Conservation (phyloP, 805 yeast species). For the Kodamaea neixiangensis region DNA sequence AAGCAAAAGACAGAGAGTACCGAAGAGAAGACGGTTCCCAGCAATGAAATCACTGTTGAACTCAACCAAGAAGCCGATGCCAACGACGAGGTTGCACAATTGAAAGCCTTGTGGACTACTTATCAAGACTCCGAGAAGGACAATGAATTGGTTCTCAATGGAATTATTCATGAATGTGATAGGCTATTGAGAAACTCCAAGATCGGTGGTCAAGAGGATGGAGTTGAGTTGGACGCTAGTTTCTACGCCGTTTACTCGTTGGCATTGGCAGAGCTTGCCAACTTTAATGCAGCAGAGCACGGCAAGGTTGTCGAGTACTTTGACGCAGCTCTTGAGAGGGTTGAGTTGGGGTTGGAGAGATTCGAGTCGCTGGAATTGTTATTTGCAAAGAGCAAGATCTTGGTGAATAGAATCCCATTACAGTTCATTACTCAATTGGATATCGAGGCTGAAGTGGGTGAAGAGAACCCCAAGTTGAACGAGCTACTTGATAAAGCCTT, state of each 20-base stretch:
- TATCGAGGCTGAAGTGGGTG: slow-evolving; percentile 36
- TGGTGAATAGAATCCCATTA: slow-evolving; percentile 60
- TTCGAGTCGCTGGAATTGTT: slow-evolving; percentile 48
- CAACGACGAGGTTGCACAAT: slow-evolving; percentile 77
- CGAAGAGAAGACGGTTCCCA: slow-evolving; percentile 19
- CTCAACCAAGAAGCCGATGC: slow-evolving; percentile 69
- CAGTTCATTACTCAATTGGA: slow-evolving; percentile 55
- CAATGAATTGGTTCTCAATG: slow-evolving; percentile 69
- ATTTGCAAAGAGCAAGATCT: slow-evolving; percentile 56
- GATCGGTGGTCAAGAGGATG: slow-evolving; percentile 12
- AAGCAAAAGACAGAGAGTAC: slow-evolving; percentile 20
- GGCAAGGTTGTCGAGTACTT: slow-evolving; percentile 57
- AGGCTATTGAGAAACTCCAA: slow-evolving; percentile 56
- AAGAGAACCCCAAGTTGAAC: slow-evolving; percentile 35
- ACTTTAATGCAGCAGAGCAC: slow-evolving; percentile 51
- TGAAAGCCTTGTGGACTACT: slow-evolving; percentile 70
- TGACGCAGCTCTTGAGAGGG: slow-evolving; percentile 71
- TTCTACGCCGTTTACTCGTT: slow-evolving; percentile 77
- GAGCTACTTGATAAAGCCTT: slow-evolving; percentile 49
- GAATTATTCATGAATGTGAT: slow-evolving; percentile 92
- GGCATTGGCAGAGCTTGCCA: slow-evolving; percentile 65
- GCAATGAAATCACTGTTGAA: slow-evolving; percentile 53
- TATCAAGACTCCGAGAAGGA: slow-evolving; percentile 58
- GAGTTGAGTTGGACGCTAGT: slow-evolving; percentile 38
- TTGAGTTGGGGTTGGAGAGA: slow-evolving; percentile 55